Evolutionary conservation across 768 basidiomycete genomes (phyloP), one percentile per base, ranked within the genome.

Genomic region (Termitomyces sp.): DNA sequence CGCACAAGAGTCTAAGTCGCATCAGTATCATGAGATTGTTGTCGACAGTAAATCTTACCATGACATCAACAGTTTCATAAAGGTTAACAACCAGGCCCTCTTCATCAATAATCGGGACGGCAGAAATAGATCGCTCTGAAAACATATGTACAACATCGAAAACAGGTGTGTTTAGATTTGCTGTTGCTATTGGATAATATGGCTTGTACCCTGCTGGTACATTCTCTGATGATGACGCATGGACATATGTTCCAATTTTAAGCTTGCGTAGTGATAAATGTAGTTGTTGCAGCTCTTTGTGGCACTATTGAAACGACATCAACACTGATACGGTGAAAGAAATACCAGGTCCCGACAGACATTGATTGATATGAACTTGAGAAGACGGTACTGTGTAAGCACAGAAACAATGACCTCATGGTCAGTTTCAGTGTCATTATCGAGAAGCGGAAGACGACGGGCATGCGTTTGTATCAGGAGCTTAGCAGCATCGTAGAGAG

Each of bases 81-180:
- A 99, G 73, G 68, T 99, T 95, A 62, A 98, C 81, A 43, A 99
- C 97, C 54, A 94, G 82, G 9, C 96, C 96, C 8, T 93, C 82
- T 57, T 90, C 84, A 65, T 99, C 92, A 32, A 98, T 81, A 68
- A 99, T 98, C 8, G 97, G 97, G 5, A 99, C 96, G 5, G 96
- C 96, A 9, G 92, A 94, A 63, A 99, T 97, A 28, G 94, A 88
- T 44, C 89, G 83, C 71, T 94, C 91, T 0, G 93, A 96, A 71
- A 98, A 98, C 89, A 96, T 94, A 68, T 99, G 97, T 2, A 98
- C 97, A 59, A 98, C 94, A 66, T 98, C 94, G 65, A 97, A 98
- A 2, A 99, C 97, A 30, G 91, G 89, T 0, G 96, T 97, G 56
- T 86, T 76, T 66, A 96, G 77, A 33, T 86, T 94, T 11, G 96